phyloP scores from a whole-genome alignment of 129 eudicot genomes.

The Flaveria bidentis region DNA sequence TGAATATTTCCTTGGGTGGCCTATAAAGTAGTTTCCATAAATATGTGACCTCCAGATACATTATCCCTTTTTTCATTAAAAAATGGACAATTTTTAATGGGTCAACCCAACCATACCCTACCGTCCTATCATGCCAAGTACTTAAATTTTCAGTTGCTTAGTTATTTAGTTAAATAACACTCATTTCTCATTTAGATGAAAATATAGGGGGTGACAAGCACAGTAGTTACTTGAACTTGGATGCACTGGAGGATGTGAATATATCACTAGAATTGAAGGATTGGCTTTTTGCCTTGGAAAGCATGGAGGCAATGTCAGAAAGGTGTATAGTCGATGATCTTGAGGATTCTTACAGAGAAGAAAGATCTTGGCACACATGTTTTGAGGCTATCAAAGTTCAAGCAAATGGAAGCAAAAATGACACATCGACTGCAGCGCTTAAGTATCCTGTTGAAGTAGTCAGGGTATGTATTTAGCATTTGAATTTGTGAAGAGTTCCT shows the following conservation, averaged over 20 bases:
- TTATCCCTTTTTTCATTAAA: neutral
- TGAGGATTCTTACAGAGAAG: slow-evolving; percentile 56
- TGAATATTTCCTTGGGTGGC: neutral
- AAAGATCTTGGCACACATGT: slow-evolving; percentile 77
- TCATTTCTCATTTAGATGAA: slow-evolving; percentile 44
- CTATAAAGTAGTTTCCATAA: neutral
- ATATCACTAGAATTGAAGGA: slow-evolving; percentile 65
- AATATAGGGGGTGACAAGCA: slow-evolving; percentile 43
- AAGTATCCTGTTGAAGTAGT: slow-evolving; percentile 68
- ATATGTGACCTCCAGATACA: neutral
- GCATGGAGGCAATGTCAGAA: slow-evolving; percentile 60
- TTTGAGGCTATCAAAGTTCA: slow-evolving; percentile 57
- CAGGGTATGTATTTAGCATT: slow-evolving; percentile 46
- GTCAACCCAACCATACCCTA: neutral
- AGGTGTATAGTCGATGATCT: slow-evolving; percentile 30
- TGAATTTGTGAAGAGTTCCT: neutral
- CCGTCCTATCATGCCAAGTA: slow-evolving; percentile 4
- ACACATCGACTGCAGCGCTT: slow-evolving; percentile 29
- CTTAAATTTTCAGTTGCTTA: neutral
- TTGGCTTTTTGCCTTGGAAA: slow-evolving; percentile 87
- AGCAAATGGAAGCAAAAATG: slow-evolving; percentile 62
- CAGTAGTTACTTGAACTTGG: slow-evolving; percentile 46
- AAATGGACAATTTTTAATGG: neutral
- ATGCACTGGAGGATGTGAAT: slow-evolving; percentile 70
- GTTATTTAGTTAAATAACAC: slow-evolving; percentile 12